Base-by-base conservation (phyloP, 345 rosid genomes). In the Pistacia vera region DNA sequence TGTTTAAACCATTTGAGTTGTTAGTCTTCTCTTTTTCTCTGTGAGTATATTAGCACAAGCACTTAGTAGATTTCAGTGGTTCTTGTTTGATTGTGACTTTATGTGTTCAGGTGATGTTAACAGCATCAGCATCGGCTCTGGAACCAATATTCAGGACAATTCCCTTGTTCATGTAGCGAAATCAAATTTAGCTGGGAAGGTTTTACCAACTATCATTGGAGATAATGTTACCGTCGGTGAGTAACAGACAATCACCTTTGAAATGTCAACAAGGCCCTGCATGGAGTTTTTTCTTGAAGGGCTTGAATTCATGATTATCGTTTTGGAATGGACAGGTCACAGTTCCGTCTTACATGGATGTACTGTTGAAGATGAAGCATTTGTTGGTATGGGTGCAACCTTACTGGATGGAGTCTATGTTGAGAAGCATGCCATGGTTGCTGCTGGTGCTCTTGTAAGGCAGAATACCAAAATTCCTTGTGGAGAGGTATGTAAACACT, bases 391-490 rank as follows among this genome's bases (percentile, higher is more conserved):
- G 88, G 90, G 95, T 71, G 94, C 98, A 63, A 88, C 92, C 54
- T 80, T 94, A 52, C 88, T 94, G 68, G 98, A 94, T 82, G 98
- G 97, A 63, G 93, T 84, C 78, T 87, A 85, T 86, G 94, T 94
- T 75, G 95, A 92, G 86, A 94, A 94, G 84, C 85, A 94, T 84
- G 93, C 88, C 74, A 90, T 94, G 91, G 92, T 94, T 84, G 93
- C 95, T 83, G 92, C 98, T 4, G 98, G 98, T 61, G 91, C 98
- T 79, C 97, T 94, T 77, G 98, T 94, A 54, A 84, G 96, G 77
- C 98, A 94, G 83, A 90, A 92, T 75, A 87, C 97, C 57, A 89
- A 73, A 87, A 90, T 94, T 66, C 98, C 97, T 14, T 80, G 89
- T 46, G 96, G 96, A 76, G 97, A 94, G 98, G 98, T 92, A 49